Evolutionary conservation across 2,329 filamentous ascomycete species (phyloP).

Genomic region (Calonectria honghensis): DNA sequence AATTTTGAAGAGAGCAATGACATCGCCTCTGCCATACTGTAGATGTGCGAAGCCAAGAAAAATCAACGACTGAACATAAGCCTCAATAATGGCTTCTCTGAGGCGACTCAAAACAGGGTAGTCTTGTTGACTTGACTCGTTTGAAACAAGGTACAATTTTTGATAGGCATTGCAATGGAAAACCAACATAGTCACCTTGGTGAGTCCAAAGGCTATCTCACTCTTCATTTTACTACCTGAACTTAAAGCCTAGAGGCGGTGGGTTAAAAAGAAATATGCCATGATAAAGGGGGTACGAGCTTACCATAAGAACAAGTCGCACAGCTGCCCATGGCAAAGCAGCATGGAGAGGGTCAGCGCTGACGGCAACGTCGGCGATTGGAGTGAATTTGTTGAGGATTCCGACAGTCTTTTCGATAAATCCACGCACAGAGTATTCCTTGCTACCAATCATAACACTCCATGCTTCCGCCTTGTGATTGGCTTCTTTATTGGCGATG

Average conservation of each 20-base stretch:
- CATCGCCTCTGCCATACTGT: no score
- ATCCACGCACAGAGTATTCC: background rate
- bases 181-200: slow-evolving; percentile 2
- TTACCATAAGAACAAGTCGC: slow-evolving; percentile 26
- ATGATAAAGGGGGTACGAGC: background rate
- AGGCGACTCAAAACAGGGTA: no score
- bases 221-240: background rate
- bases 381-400: slow-evolving; percentile 11
- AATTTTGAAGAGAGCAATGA: background rate
- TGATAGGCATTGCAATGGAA: slow-evolving; percentile 18
- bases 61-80: background rate
- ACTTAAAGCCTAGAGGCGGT: background rate
- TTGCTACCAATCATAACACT: background rate
- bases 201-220: background rate
- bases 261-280: no score
- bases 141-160: no score
- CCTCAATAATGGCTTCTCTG: slow-evolving; percentile 45
- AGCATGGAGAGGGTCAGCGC: slow-evolving; percentile 31
- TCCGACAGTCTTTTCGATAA: background rate
- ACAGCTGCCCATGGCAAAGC: slow-evolving; percentile 36
- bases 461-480: no score
- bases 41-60: slow-evolving; percentile 13
- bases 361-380: slow-evolving; percentile 23
- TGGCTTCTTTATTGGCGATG: no score
- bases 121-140: no score